Percentiles rank a stretch among this genome's conserved stretches.
Conservation (phyloP, 1,139 yeast genomes). For the Keqinozyma sinolaborantium region DNA sequence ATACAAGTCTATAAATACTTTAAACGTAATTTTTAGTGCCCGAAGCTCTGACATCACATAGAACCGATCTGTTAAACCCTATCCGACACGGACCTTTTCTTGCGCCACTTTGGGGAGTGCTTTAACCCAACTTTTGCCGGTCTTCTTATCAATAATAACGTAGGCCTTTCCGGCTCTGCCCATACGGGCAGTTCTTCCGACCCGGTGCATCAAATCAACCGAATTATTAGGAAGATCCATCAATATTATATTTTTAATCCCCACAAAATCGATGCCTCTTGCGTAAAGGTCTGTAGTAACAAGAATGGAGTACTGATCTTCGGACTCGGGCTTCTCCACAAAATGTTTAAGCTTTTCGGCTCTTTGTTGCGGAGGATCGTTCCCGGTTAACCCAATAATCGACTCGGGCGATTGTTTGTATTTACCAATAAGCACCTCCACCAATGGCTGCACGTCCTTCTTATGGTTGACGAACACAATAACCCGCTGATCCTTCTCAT, state of each 20-base stretch:
- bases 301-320: slow-evolving; percentile 52
- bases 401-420: slow-evolving; percentile 53
- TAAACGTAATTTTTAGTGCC: too few relatives aligned
- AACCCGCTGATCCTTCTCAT: slow-evolving; percentile 78
- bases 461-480: slow-evolving; percentile 82
- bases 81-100: slow-evolving; percentile 44
- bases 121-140: slow-evolving; percentile 74
- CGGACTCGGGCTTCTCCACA: slow-evolving; percentile 50
- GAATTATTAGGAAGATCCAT: slow-evolving; percentile 85
- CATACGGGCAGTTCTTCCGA: slow-evolving; percentile 94
- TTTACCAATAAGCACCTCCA: slow-evolving; percentile 44
- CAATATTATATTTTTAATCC: slow-evolving; percentile 75
- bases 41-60: too few relatives aligned
- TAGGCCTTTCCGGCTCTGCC: slow-evolving; percentile 86
- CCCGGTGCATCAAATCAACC: slow-evolving; percentile 83
- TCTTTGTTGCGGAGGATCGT: slow-evolving; percentile 58
- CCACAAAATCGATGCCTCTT: slow-evolving; percentile 83
- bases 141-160: slow-evolving; percentile 63
- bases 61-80: too few relatives aligned
- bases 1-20: too few relatives aligned
- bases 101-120: slow-evolving; percentile 74
- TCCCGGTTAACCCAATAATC: slow-evolving; percentile 61
- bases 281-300: slow-evolving; percentile 91
- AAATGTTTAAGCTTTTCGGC: slow-evolving; percentile 55
- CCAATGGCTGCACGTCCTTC: slow-evolving; percentile 58